Evolutionary conservation across 1,284 basidiomycete species (phyloP).

Genomic region (Psilocybe mexicana): DNA sequence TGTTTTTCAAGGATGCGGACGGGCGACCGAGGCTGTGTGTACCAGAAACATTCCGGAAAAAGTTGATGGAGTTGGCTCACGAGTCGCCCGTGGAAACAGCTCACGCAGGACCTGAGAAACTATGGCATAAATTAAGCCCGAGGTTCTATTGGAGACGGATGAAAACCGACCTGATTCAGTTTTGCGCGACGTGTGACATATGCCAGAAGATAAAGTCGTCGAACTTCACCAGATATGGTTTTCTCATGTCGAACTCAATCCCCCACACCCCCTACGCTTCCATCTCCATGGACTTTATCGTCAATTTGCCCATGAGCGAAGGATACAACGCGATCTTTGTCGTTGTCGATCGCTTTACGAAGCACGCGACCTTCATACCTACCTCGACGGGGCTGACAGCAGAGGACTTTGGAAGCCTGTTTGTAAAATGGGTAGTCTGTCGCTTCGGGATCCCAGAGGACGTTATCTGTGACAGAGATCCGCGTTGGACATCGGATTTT

Average conservation of each 20-base stretch:
- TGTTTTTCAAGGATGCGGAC: slow-evolving; percentile 23
- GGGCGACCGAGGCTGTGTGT: slow-evolving; percentile 22
- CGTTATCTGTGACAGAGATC: too few relatives aligned
- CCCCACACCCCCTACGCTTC: slow-evolving; percentile 10
- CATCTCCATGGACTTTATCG: slow-evolving; percentile 16
- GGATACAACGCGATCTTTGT: too few relatives aligned
- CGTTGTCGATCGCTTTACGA: too few relatives aligned
- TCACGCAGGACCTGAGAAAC: slow-evolving; percentile 10
- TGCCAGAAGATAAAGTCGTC: slow-evolving; percentile 15
- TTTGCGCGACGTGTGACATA: slow-evolving; percentile 6
- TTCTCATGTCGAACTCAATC: neutral
- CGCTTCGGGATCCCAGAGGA: too few relatives aligned
- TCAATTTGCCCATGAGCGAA: too few relatives aligned
- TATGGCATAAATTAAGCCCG: neutral
- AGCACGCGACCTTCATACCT: too few relatives aligned
- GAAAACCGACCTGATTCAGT: neutral
- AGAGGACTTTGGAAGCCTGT: too few relatives aligned
- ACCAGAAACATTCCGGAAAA: neutral
- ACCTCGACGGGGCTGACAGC: too few relatives aligned
- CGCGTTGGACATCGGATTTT: too few relatives aligned
- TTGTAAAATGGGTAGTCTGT: too few relatives aligned
- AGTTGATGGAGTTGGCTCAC: slow-evolving; percentile 18
- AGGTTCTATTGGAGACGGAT: slow-evolving; percentile 12
- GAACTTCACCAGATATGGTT: too few relatives aligned
- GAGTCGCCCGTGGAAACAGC: slow-evolving; percentile 16